phyloP scores from a whole-genome alignment of 495 filamentous ascomycete species.

The Penicillium ucsense region DNA sequence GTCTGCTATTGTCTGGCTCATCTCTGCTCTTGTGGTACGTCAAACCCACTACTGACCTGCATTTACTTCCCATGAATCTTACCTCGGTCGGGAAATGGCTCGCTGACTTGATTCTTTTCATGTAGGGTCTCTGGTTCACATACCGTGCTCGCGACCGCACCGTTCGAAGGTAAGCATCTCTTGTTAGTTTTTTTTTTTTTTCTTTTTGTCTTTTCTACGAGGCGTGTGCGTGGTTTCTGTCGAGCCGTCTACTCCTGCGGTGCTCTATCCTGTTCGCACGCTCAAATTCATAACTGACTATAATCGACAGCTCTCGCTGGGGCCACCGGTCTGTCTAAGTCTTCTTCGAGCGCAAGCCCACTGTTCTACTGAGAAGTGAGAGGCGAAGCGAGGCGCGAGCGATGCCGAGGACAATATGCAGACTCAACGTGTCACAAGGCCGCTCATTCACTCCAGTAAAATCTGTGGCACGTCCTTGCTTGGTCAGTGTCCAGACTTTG shows the following conservation, averaged over 20 bases:
- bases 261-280: not conserved
- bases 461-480: no score
- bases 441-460: no score
- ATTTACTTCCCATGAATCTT: not conserved
- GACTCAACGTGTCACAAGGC: no score
- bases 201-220: no score
- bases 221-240: no score
- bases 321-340: constrained; percentile 3
- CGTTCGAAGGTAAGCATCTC: constrained; percentile 7
- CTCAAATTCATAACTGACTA: no score
- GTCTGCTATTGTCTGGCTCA: constrained; percentile 58
- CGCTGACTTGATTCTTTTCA: not conserved
- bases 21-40: constrained; percentile 44
- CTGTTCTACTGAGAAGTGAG: not conserved
- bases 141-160: constrained; percentile 21
- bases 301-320: constrained; percentile 10
- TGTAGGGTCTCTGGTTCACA: constrained; percentile 37
- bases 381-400: not conserved
- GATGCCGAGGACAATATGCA: not conserved
- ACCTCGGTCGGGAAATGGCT: not conserved
- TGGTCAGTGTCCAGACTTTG: no score
- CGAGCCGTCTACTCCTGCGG: no score
- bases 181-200: no score
- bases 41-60: not conserved
- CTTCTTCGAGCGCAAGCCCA: not conserved